Evolutionary conservation across 345 rosid species (phyloP).

Genomic region (Eutrema yunnanense): DNA sequence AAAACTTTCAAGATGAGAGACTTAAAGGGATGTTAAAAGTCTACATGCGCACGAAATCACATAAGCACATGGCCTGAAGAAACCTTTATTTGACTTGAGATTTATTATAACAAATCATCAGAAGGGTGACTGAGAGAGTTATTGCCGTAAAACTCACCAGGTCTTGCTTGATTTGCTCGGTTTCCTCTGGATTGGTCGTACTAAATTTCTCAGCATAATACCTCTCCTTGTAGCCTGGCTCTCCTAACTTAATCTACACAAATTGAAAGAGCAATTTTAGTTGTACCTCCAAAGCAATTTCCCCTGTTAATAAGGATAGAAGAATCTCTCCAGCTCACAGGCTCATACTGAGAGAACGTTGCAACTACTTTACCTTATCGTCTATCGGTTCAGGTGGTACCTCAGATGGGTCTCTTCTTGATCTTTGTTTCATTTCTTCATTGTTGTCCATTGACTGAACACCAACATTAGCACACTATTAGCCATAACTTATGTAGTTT

Average conservation of each 20-base stretch:
- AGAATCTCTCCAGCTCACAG: constrained; percentile 2
- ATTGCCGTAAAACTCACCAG: constrained; percentile 44
- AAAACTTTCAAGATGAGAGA: background rate
- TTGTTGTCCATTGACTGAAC: constrained; percentile 66
- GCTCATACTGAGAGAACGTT: background rate
- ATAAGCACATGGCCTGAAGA: background rate
- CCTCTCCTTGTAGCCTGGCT: constrained; percentile 92
- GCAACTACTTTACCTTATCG: constrained; percentile 56
- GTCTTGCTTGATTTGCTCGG: constrained; percentile 62
- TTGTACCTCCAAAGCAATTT: background rate
- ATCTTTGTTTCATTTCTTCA: constrained; percentile 64
- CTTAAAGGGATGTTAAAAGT: background rate
- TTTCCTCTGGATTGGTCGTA: constrained; percentile 50
- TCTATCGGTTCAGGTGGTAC: constrained; percentile 46
- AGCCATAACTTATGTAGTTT: constrained; percentile 9
- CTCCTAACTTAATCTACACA: constrained; percentile 78
- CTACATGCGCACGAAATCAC: background rate
- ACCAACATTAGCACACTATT: constrained; percentile 13
- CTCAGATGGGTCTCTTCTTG: constrained; percentile 68
- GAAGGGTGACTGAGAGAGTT: background rate
- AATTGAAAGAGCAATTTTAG: background rate
- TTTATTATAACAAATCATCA: background rate
- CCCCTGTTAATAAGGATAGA: background rate
- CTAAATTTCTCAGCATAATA: constrained; percentile 86
- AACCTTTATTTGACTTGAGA: background rate